Evolutionary conservation across 208 protist genomes (phyloP), one percentile per base, ranked within the genome.

Genomic region (Leishmania lainsoni): DNA sequence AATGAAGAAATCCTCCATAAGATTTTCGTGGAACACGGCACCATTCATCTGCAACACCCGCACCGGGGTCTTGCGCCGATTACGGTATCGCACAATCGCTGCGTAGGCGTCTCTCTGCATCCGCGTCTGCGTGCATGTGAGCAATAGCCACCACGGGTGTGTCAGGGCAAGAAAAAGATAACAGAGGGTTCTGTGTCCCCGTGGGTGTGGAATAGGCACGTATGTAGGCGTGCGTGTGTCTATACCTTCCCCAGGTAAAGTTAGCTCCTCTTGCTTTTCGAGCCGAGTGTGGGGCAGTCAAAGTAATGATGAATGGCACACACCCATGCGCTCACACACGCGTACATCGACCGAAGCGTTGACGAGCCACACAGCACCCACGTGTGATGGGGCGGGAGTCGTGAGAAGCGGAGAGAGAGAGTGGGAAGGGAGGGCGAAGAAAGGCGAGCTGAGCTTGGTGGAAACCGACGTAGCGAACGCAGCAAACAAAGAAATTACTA

Each of bases 31-130:
- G 1, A 85, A 92, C 10, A 96, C 82, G 8, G 81, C 75, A 29
- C 93, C 95, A 70, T 90, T 91, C 16, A 94, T 56, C 80, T 96
- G 93, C 56, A 95, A 85, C 56, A 96, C 91, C n/a, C 89, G 58
- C 39, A 95, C 42, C 14, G 89, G 88, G 32, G 94, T 69, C 74
- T 89, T 93, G 20, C 84, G 80, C 76, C 88, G 89, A 68, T 94
- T 85, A 1, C 88, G 81, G 76, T 91, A 90, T 20, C 75, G 73
- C 48, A 94, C 82, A 32, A 98, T 85, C 42, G 88, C 79, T 16
- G 92, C 91, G 78, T 77, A 98, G 39, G 89, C 86, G 77, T 98
- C 95, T 17, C 95, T 88, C 75, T 97, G 93, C 95, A 98, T 96
- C 5, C 45, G 22, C 45, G 29, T 29, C 9, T 65, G 4, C 78